Evolutionary conservation across 495 filamentous ascomycete genomes (phyloP).

Genomic region (Talaromyces thailandensis): DNA sequence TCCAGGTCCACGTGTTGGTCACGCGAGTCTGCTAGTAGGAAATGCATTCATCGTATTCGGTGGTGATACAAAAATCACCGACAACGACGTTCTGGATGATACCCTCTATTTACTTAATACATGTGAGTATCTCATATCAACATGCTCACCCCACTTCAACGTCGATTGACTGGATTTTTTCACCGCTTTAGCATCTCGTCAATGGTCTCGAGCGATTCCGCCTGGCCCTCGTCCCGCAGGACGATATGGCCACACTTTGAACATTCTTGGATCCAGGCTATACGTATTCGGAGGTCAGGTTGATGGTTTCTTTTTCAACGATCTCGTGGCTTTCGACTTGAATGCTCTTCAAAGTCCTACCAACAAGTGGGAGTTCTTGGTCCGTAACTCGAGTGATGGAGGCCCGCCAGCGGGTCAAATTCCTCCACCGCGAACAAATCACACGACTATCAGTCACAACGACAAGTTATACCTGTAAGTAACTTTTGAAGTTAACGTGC

Average conservation of each 20-base stretch:
- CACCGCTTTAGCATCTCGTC: constrained; percentile 65
- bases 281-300: constrained; percentile 98
- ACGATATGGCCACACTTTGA: constrained; percentile 92
- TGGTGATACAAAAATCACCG: constrained; percentile 95
- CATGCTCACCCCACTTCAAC: background rate
- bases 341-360: constrained; percentile 81
- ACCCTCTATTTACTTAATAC: constrained; percentile 96
- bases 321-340: constrained; percentile 92
- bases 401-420: constrained; percentile 55
- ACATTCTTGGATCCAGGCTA: constrained; percentile 91
- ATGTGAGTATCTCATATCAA: constrained; percentile 50
- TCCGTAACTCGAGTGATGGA: constrained; percentile 64
- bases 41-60: constrained; percentile 99
- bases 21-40: constrained; percentile 88
- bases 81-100: constrained; percentile 83
- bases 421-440: constrained; percentile 92
- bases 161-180: constrained; percentile 3
- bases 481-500: background rate
- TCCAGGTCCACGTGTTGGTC: constrained; percentile 90
- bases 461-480: constrained; percentile 92
- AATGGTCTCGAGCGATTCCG: constrained; percentile 92
- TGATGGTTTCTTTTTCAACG: constrained; percentile 96
- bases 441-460: constrained; percentile 82
- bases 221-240: constrained; percentile 75
- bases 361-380: constrained; percentile 89